Percentiles rank a stretch among this genome's conserved stretches.
These are phyloP conservation scores for Pythium dissimile DNA, from an alignment of 352 stramenopile genomes.

Conservation along the genomic window DNA sequence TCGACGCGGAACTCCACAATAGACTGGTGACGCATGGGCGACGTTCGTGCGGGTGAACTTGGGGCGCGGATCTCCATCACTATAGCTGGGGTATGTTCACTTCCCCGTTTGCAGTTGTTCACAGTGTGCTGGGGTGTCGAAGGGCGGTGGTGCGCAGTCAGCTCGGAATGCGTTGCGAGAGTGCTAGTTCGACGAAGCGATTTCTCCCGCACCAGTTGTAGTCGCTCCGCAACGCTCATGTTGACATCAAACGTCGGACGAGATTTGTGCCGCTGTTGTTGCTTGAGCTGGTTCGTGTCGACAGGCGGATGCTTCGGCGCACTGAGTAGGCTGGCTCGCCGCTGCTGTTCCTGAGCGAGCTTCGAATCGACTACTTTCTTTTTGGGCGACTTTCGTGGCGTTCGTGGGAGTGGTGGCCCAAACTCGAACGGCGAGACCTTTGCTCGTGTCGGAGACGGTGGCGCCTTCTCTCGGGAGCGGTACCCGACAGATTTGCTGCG, in stretches of 20 bases:
- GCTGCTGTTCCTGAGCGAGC: conserved; percentile 48
- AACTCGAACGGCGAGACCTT: conserved; percentile 58
- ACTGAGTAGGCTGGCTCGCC: conserved; percentile 54
- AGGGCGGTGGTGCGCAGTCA: not conserved
- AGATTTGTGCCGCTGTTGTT: conserved; percentile 61
- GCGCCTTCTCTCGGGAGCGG: conserved; percentile 56
- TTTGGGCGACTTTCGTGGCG: conserved; percentile 31
- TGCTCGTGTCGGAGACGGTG: conserved; percentile 41
- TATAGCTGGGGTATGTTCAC: conserved; percentile 3
- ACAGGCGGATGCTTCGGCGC: conserved; percentile 59
- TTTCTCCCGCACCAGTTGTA: conserved; percentile 55
- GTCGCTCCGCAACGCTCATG: conserved; percentile 62
- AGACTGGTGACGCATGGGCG: conserved; percentile 22
- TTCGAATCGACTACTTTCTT: conserved; percentile 34
- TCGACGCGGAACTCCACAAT: conserved; percentile 47
- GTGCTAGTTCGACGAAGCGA: conserved; percentile 29
- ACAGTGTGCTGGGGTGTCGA: not conserved
- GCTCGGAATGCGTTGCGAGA: conserved; percentile 1
- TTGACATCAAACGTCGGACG: conserved; percentile 52
- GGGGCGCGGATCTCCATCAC: conserved; percentile 17
- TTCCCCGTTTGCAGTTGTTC: not conserved
- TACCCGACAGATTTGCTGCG: conserved; percentile 56
- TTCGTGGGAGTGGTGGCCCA: conserved; percentile 33
- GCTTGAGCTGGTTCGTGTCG: conserved; percentile 49
- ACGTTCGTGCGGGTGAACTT: conserved; percentile 6